Percentiles rank a stretch among this genome's conserved stretches.
These are phyloP conservation scores for Aspergillus intermedius DNA, from an alignment of 2,329 filamentous ascomycete genomes.

Conservation along the genomic window DNA sequence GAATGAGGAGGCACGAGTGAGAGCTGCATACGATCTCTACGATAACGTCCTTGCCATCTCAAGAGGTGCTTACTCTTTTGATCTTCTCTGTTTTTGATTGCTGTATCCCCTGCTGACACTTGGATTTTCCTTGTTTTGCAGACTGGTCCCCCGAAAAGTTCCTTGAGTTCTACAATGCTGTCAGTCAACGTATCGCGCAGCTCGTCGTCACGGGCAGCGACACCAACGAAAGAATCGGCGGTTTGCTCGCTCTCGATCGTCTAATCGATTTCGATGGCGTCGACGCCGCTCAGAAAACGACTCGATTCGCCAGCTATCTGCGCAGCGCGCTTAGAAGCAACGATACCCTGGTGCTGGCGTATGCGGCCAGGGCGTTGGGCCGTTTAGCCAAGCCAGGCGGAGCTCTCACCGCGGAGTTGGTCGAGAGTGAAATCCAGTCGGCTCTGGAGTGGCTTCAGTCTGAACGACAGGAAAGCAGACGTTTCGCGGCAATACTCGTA, in stretches of 20 bases:
- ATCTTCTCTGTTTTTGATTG: background rate
- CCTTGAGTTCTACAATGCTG: slow-evolving; percentile 59
- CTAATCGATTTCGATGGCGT: slow-evolving; percentile 95
- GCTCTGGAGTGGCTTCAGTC: slow-evolving; percentile 95
- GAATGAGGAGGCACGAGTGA: slow-evolving; percentile 44
- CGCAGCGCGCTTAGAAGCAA: slow-evolving; percentile 83
- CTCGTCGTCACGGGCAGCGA: slow-evolving; percentile 82
- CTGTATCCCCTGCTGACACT: background rate
- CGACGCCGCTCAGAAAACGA: slow-evolving; percentile 87
- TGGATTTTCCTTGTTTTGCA: slow-evolving; percentile 21
- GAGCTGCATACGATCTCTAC: slow-evolving; percentile 44
- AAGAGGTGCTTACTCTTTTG: slow-evolving; percentile 31
- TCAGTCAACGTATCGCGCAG: slow-evolving; percentile 59
- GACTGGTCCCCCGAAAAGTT: slow-evolving; percentile 81
- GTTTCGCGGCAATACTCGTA: slow-evolving; percentile 87
- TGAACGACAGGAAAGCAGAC: slow-evolving; percentile 83
- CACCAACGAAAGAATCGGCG: slow-evolving; percentile 80
- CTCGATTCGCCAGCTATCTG: slow-evolving; percentile 85
- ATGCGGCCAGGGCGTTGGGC: slow-evolving; percentile 80
- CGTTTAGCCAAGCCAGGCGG: slow-evolving; percentile 88
- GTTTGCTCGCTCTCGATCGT: slow-evolving; percentile 83
- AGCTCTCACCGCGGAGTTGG: slow-evolving; percentile 86
- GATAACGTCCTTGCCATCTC: slow-evolving; percentile 42
- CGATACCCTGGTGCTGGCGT: slow-evolving; percentile 83
- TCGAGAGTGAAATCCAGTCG: slow-evolving; percentile 94